These are phyloP conservation scores for Dioscorea alata DNA, from an alignment of 106 monocot genomes.

Conservation along the genomic window DNA sequence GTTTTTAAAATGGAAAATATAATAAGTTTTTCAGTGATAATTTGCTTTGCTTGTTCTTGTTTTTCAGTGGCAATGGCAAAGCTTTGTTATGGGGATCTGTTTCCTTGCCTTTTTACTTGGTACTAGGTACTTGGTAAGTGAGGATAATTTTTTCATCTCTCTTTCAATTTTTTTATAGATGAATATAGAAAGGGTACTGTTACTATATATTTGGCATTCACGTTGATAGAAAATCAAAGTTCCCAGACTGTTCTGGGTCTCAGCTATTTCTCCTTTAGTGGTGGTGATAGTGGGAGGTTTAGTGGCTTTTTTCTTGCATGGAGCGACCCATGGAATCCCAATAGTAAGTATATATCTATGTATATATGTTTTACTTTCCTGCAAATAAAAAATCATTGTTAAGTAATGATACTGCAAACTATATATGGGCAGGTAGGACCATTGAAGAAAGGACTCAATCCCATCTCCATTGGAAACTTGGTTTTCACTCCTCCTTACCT, in stretches of 20 bases:
- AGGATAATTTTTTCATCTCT: neutral
- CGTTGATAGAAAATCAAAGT: conserved; percentile 41
- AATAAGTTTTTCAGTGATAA: neutral
- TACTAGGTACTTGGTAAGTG: conserved; percentile 50
- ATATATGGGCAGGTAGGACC: conserved; percentile 49
- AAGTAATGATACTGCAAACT: too few relatives aligned
- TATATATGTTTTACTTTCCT: too few relatives aligned
- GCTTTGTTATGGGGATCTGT: conserved; percentile 53
- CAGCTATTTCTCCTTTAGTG: conserved; percentile 54
- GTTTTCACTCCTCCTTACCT: conserved; percentile 42
- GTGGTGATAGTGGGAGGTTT: conserved; percentile 61
- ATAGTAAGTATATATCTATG: conserved; percentile 26
- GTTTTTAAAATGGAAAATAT: neutral
- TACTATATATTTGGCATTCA: neutral
- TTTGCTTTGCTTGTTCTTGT: neutral
- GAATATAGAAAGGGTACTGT: neutral
- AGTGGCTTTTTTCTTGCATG: conserved; percentile 49
- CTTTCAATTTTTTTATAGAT: neutral
- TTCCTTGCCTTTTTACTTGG: conserved; percentile 52
- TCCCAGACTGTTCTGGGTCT: conserved; percentile 69
- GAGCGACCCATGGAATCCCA: conserved; percentile 59
- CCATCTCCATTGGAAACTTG: conserved; percentile 46
- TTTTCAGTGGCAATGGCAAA: conserved; percentile 82
- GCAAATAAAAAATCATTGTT: too few relatives aligned
- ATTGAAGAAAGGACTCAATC: conserved; percentile 81